A percentile compares a stretch with the other conserved stretches of the same genome.
Conservation (phyloP, 163 green algal species). For the Scenedesmus sp. region DNA sequence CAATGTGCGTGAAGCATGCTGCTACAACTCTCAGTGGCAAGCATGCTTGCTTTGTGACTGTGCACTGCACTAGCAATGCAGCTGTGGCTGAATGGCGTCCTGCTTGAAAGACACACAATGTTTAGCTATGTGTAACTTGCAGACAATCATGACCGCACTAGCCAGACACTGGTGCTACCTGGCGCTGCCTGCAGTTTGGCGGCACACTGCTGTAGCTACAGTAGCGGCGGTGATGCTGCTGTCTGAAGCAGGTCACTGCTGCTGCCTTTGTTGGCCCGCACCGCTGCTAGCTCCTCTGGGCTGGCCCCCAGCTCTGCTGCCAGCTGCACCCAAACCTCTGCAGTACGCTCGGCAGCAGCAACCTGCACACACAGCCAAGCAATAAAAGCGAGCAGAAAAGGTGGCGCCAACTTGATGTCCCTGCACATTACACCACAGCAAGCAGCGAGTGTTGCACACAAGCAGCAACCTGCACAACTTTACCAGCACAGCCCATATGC, state of each 20-base stretch:
- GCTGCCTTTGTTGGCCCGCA: slow-evolving; percentile 12
- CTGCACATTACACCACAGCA: neutral
- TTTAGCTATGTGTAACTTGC: no score
- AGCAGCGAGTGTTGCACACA: neutral
- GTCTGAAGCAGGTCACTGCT: slow-evolving; percentile 2
- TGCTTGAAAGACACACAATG: no score
- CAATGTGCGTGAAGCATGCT: no score
- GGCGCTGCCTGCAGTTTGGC: no score
- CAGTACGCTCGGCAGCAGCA: slow-evolving; percentile 44
- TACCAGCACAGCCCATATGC: neutral
- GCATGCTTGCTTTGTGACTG: no score
- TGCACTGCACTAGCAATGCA: no score
- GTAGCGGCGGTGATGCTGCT: slow-evolving; percentile 20
- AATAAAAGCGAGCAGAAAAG: neutral
- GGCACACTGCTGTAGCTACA: neutral
- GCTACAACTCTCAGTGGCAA: no score
- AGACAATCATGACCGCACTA: no score
- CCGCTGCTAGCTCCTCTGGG: slow-evolving; percentile 43
- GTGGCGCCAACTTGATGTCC: no score
- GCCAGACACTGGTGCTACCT: no score
- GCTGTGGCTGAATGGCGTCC: no score
- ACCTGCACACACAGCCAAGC: slow-evolving; percentile 13
- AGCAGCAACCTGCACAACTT: neutral
- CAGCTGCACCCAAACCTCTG: slow-evolving; percentile 57
- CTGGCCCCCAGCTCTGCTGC: slow-evolving; percentile 46